Percentiles rank a stretch among this genome's conserved stretches.
Conservation (phyloP, 805 yeast species). For the Blastobotrys americana region DNA sequence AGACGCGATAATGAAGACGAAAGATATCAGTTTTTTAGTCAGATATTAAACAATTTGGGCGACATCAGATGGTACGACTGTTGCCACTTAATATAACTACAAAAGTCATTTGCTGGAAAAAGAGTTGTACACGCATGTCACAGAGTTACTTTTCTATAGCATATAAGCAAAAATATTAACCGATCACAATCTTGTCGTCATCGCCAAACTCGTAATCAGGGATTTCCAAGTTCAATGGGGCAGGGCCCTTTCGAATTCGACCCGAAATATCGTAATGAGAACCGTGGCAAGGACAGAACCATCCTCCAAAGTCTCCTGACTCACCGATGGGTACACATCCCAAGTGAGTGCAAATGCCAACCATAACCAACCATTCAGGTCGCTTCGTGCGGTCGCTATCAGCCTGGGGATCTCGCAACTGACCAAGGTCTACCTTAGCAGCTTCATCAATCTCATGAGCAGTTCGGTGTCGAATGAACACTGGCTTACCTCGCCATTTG, state of each 20-base stretch:
- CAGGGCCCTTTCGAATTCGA: constrained; percentile 99
- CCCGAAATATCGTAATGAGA: constrained; percentile 99
- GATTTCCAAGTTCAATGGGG: constrained; percentile 96
- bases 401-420: constrained; percentile 88
- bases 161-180: no score
- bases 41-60: no score
- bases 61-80: no score
- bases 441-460: constrained; percentile 91
- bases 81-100: no score
- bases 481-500: constrained; percentile 99
- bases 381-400: constrained; percentile 91
- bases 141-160: no score
- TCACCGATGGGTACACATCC: constrained; percentile 99
- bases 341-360: constrained; percentile 99
- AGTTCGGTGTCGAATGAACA: constrained; percentile 98
- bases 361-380: constrained; percentile 98
- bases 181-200: constrained; percentile 79
- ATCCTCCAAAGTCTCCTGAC: constrained; percentile 99
- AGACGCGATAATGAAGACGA: no score
- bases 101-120: no score
- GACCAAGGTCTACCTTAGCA: constrained; percentile 63
- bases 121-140: no score
- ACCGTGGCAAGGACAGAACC: constrained; percentile 99
- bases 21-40: no score
- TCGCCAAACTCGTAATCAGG: constrained; percentile 80